These are phyloP conservation scores for Eucalyptus polyanthemos DNA, from an alignment of 345 rosid species.

Conservation along the genomic window DNA sequence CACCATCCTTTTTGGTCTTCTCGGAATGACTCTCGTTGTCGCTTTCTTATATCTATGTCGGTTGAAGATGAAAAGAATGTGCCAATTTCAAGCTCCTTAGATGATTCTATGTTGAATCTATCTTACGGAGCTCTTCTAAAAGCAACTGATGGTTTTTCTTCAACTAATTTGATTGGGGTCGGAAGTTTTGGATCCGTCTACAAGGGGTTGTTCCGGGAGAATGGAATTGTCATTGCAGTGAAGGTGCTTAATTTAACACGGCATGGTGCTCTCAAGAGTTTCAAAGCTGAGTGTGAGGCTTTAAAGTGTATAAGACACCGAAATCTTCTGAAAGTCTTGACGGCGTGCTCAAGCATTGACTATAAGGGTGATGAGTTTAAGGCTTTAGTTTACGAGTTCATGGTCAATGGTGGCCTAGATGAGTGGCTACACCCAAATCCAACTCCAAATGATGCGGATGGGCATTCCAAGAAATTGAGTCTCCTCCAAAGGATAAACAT, in stretches of 20 bases:
- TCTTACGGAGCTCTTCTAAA: background rate
- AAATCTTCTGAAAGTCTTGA: background rate
- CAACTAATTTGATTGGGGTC: too few relatives aligned
- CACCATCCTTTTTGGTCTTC: background rate
- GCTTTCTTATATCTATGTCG: background rate
- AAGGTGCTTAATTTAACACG: too few relatives aligned
- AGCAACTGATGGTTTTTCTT: too few relatives aligned
- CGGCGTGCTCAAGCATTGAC: background rate
- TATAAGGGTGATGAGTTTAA: background rate
- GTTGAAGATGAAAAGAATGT: background rate
- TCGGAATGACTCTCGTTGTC: accelerated
- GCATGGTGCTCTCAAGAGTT: too few relatives aligned
- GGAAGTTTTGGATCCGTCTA: too few relatives aligned
- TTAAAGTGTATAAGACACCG: too few relatives aligned
- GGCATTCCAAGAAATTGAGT: background rate
- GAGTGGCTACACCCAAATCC: background rate
- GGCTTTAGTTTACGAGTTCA: background rate
- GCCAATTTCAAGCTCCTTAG: background rate
- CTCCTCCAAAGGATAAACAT: background rate
- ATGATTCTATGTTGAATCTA: background rate
- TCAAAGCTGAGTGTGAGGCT: too few relatives aligned
- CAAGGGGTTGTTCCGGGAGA: too few relatives aligned
- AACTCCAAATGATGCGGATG: background rate
- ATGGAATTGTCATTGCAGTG: too few relatives aligned
- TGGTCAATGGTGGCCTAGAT: background rate